These are phyloP conservation scores for Rhinocladiella similis DNA, from an alignment of 2,329 filamentous ascomycete genomes.

Conservation along the genomic window DNA sequence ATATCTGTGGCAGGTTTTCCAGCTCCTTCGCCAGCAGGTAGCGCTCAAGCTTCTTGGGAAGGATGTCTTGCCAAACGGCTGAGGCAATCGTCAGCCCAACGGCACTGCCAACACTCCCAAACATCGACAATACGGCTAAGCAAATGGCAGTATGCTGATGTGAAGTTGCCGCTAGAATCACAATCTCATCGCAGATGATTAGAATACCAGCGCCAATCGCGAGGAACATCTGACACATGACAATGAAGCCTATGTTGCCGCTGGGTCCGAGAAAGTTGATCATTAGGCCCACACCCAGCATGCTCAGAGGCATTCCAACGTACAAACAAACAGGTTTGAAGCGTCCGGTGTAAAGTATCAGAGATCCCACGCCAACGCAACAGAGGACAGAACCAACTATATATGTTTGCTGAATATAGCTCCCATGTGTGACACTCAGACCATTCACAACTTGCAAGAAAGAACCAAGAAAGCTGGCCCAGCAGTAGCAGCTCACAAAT, in stretches of 20 bases:
- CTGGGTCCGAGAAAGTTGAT: constrained; percentile 52
- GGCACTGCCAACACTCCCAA: constrained; percentile 54
- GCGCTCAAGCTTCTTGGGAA: constrained; percentile 37
- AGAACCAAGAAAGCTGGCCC: constrained; percentile 31
- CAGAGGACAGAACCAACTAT: constrained; percentile 53
- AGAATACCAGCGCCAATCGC: constrained; percentile 53
- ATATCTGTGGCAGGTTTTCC: constrained; percentile 22
- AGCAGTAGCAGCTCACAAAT: constrained; percentile 32
- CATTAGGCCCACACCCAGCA: constrained; percentile 53
- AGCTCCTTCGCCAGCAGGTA: constrained; percentile 26
- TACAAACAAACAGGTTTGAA: constrained; percentile 52
- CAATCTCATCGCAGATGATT: constrained; percentile 54
- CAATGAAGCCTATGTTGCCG: constrained; percentile 49
- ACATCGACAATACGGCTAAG: constrained; percentile 53
- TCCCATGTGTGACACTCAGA: constrained; percentile 36
- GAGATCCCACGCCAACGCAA: constrained; percentile 52
- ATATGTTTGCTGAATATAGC: constrained; percentile 50
- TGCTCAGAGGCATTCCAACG: constrained; percentile 49
- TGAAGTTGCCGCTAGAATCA: constrained; percentile 50
- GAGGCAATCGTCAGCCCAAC: constrained; percentile 54
- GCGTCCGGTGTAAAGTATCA: constrained; percentile 47
- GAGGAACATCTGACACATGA: constrained; percentile 58
- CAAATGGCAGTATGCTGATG: constrained; percentile 52
- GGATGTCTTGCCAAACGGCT: constrained; percentile 59
- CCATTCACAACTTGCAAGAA: constrained; percentile 41